Base-by-base conservation (phyloP, 2,329 filamentous ascomycete species). In the Diaporthe citri region DNA sequence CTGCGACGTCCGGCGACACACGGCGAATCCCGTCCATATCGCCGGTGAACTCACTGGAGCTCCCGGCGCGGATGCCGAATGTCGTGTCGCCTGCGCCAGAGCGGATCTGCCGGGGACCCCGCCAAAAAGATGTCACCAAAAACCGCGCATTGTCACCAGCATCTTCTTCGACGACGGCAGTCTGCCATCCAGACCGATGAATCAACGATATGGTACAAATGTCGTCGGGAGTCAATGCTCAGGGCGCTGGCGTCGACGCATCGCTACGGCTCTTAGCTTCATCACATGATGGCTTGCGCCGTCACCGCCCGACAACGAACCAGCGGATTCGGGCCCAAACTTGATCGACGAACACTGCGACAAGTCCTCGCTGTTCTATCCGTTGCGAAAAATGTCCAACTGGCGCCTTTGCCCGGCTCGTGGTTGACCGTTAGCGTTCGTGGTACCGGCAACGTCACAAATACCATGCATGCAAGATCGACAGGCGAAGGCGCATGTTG, bases 391-490 rank as follows among this genome's bases (percentile, higher is more conserved):
- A 13, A 3, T 1, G n/a, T 41, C 41, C 22, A 17, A 10, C 28
- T 67, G 12, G 46, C 25, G 60, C 64, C 31, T n/a, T 13, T n/a
- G 8, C 22, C 22, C 41, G 13, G 34, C 13, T 20, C 13, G 22
- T 13, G 41, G 4, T 31, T n/a, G 41, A 28, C n/a, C 22, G 15
- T 28, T 36, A 28, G 20, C 25, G 25, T 57, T 36, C n/a, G 57
- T 43, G 34, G 36, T 48, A 66, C 22, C 57, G 43, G 25, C 31
- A 15, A 17, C 2, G 41, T 48, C 46, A 31, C 46, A 20, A 51
- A 36, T 28, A 31, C 56, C 41, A 55, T 28, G 46, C 67, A 74
- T 72, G 69, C 62, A 46, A 69, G 48, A 64, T 55, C 43, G 28
- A 66, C 4, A 56, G 36, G 25, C 34, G 28, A 57, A 48, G 41